Conservation (phyloP, 345 rosid species). For the Kernera saxatilis region DNA sequence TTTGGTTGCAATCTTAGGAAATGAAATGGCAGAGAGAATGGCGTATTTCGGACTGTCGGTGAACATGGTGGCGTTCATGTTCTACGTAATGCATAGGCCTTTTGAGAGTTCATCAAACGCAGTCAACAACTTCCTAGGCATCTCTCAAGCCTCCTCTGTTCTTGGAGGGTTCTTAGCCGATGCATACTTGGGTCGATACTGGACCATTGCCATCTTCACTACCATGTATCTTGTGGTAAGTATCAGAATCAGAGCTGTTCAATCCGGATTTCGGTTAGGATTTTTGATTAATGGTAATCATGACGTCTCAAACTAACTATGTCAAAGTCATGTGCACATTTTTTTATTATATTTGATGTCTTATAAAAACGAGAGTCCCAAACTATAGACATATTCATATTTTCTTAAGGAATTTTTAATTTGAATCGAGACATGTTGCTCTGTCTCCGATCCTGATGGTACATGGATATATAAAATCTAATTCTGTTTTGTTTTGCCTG, state of each 20-base stretch:
- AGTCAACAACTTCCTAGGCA: slow-evolving; percentile 85
- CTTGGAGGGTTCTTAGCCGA: slow-evolving; percentile 93
- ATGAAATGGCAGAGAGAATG: slow-evolving; percentile 97
- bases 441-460: background rate
- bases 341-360: background rate
- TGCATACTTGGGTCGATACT: slow-evolving; percentile 89
- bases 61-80: slow-evolving; percentile 93
- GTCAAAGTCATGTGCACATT: no score
- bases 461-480: background rate
- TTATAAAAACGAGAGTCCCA: no score
- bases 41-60: slow-evolving; percentile 90
- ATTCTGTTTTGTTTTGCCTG: background rate
- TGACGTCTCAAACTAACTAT: no score
- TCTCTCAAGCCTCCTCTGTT: slow-evolving; percentile 89
- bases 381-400: no score
- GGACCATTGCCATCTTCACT: slow-evolving; percentile 92
- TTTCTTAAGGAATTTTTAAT: no score
- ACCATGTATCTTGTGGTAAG: slow-evolving; percentile 77
- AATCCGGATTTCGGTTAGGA: background rate
- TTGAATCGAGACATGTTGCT: no score
- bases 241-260: background rate
- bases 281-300: background rate
- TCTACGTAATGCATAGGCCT: slow-evolving; percentile 81
- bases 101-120: slow-evolving; percentile 77
- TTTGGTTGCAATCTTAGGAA: slow-evolving; percentile 44